A percentile compares a stretch with the other conserved stretches of the same genome.
These are phyloP conservation scores for Pythium volutum DNA, from an alignment of 352 stramenopile genomes.

Conservation along the genomic window DNA sequence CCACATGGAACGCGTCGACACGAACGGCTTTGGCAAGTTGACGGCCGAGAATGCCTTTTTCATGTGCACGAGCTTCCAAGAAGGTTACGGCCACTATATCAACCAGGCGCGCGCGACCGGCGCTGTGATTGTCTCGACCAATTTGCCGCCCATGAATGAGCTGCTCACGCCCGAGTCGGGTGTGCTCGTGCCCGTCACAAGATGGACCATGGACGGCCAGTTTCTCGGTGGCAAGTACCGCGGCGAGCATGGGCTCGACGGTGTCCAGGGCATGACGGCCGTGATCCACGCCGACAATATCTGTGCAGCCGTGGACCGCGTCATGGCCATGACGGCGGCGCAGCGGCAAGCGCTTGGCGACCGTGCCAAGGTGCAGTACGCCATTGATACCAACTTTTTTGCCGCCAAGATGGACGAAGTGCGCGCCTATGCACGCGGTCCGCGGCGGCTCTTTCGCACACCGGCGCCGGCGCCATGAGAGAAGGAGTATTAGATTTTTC, in stretches of 20 bases:
- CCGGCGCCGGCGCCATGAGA: neutral
- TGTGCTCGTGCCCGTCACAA: slow-evolving; percentile 41
- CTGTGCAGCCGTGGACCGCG: slow-evolving; percentile 39
- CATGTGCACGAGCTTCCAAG: slow-evolving; percentile 54
- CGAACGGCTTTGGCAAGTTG: slow-evolving; percentile 43
- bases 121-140: slow-evolving; percentile 46
- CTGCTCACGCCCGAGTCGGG: slow-evolving; percentile 42
- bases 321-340: slow-evolving; percentile 32
- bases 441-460: slow-evolving; percentile 18
- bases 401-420: slow-evolving; percentile 46
- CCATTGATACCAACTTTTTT: slow-evolving; percentile 68
- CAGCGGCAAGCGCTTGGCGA: slow-evolving; percentile 8
- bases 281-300: slow-evolving; percentile 40
- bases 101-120: slow-evolving; percentile 55
- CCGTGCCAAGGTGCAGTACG: slow-evolving; percentile 50
- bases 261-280: slow-evolving; percentile 43
- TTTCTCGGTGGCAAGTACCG: slow-evolving; percentile 47
- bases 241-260: slow-evolving; percentile 18
- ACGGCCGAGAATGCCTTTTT: slow-evolving; percentile 53
- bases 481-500: no score
- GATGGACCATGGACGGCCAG: slow-evolving; percentile 32
- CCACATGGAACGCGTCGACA: slow-evolving; percentile 32
- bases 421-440: slow-evolving; percentile 1
- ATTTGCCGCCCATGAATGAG: slow-evolving; percentile 66
- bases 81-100: slow-evolving; percentile 73